A percentile compares a stretch with the other conserved stretches of the same genome.
phyloP scores from a whole-genome alignment of 352 stramenopile genomes.

The Pythium brassicae region DNA sequence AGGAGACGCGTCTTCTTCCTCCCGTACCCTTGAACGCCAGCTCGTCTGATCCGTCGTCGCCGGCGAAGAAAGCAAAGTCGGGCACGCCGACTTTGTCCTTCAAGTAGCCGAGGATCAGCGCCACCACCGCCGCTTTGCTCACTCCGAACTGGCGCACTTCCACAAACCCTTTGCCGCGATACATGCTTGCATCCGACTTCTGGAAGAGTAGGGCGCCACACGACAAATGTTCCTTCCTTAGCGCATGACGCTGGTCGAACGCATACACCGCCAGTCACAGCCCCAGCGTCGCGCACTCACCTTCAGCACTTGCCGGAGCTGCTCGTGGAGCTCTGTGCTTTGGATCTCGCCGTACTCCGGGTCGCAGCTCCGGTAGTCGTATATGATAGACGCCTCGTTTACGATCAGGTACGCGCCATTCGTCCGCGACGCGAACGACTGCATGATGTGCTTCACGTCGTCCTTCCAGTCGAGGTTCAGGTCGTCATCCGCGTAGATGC shows the following conservation, averaged over 20 bases:
- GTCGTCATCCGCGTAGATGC: constrained; percentile 40
- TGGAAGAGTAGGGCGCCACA: constrained; percentile 13
- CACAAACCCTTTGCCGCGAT: constrained; percentile 60
- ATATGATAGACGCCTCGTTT: constrained; percentile 96
- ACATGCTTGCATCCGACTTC: constrained; percentile 54
- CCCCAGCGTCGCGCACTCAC: constrained; percentile 25
- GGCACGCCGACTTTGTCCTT: constrained; percentile 59
- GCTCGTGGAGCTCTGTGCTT: constrained; percentile 86
- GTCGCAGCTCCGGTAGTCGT: constrained; percentile 98
- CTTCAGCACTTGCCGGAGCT: constrained; percentile 94
- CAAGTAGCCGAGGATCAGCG: constrained; percentile 47
- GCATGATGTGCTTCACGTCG: constrained; percentile 93
- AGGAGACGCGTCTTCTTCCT: too few relatives aligned
- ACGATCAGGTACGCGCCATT: constrained; percentile 98
- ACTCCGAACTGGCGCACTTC: constrained; percentile 75
- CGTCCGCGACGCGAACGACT: constrained; percentile 95
- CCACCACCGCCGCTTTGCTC: constrained; percentile 54
- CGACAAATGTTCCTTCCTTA: too few relatives aligned
- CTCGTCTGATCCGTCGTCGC: constrained; percentile 98
- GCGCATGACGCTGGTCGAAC: too few relatives aligned
- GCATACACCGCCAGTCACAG: too few relatives aligned
- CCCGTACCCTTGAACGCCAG: constrained; percentile 71
- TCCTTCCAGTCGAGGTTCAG: constrained; percentile 92
- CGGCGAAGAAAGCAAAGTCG: constrained; percentile 95
- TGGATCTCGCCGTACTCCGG: constrained; percentile 98